phyloP scores from a whole-genome alignment of 768 basidiomycete species.

The Goffeauzyma gilvescens region DNA sequence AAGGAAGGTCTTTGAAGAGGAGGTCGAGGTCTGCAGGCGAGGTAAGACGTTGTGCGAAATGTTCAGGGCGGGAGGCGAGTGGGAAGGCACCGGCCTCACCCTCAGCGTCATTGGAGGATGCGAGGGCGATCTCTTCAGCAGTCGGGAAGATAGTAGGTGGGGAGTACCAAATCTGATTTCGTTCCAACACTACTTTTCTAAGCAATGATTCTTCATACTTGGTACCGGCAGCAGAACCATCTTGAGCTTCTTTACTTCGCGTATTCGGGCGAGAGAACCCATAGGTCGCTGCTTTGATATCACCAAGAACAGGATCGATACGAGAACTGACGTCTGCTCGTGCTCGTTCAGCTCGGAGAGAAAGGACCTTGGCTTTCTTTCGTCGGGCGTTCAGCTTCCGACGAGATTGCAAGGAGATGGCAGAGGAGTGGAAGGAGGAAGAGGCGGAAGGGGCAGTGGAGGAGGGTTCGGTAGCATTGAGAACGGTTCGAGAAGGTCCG shows the following conservation, averaged over 20 bases:
- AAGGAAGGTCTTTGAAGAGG: slow-evolving; percentile 51
- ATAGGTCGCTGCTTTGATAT: slow-evolving; percentile 36
- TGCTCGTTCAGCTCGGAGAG: slow-evolving; percentile 36
- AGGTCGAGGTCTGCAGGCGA: slow-evolving; percentile 38
- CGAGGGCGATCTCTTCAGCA: neutral
- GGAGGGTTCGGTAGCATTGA: neutral
- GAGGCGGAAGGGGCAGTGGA: neutral
- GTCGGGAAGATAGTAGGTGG: slow-evolving; percentile 8
- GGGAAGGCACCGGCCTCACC: no score
- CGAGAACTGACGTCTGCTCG: slow-evolving; percentile 34
- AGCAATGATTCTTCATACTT: slow-evolving; percentile 20
- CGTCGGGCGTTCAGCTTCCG: slow-evolving; percentile 24
- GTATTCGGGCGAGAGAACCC: slow-evolving; percentile 7
- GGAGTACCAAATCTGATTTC: slow-evolving; percentile 17
- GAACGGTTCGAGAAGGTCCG: neutral
- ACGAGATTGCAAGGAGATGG: slow-evolving; percentile 11
- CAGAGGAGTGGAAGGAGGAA: slow-evolving; percentile 18
- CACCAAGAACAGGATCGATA: slow-evolving; percentile 59
- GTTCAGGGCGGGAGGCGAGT: slow-evolving; percentile 6
- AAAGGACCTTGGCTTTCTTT: slow-evolving; percentile 29
- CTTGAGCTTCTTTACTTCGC: slow-evolving; percentile 5
- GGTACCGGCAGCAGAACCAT: neutral
- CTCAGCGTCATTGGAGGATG: slow-evolving; percentile 7
- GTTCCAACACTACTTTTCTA: slow-evolving; percentile 15
- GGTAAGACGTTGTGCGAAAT: slow-evolving; percentile 15